Base-by-base conservation (phyloP, 2,329 filamentous ascomycete genomes). In the Exophiala viscosa region DNA sequence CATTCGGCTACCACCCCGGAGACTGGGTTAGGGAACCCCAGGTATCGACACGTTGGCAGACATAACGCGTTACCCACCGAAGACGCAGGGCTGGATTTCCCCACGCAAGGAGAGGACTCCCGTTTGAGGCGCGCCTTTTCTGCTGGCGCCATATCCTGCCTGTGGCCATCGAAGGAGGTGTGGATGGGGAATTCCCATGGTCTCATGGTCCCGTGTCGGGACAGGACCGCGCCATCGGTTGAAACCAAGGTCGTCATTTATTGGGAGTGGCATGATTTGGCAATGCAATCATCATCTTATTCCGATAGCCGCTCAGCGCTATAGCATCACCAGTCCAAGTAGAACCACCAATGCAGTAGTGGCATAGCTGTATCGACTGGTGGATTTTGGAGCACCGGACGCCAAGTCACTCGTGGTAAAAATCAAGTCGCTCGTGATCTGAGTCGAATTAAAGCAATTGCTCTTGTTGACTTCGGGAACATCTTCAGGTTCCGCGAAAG, bases 381-480 rank as follows among this genome's bases (percentile, higher is more conserved):
- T 53, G 1, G 45, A 50, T 5, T 55, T 8, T 35, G 36, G 14
- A 13, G 11, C 6, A 14, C 49, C 50, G 10, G 49, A 46, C 6
- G 45, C 17, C 44, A 59, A 36, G 7, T 54, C 47, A 11, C 43
- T 43, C 11, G 60, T 62, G 10, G 60, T 61, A 76, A 90, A 96
- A 60, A 96, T 76, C 59, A 85, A 78, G 49, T 87, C 80, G 75
- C 93, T 91, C 58, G 81, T 80, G 62, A 96, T 83, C 50, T 88
- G 76, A 41, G 81, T 84, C 54, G 85, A 88, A 75, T 97, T 97
- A 77, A 86, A 90, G 78, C 92, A 97, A 73, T 96, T 96, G 11
- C 82, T 79, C 54, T 78, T 75, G 67, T 87, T 95, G 60, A 96
- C 88, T 61, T 86, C 76, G 50, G 75, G 76, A 45, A 95, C 83